Percentiles rank a stretch among this genome's conserved stretches.
Evolutionary conservation across 177 flowering plant genomes (phyloP).

Genomic region (Vitis hybrid): DNA sequence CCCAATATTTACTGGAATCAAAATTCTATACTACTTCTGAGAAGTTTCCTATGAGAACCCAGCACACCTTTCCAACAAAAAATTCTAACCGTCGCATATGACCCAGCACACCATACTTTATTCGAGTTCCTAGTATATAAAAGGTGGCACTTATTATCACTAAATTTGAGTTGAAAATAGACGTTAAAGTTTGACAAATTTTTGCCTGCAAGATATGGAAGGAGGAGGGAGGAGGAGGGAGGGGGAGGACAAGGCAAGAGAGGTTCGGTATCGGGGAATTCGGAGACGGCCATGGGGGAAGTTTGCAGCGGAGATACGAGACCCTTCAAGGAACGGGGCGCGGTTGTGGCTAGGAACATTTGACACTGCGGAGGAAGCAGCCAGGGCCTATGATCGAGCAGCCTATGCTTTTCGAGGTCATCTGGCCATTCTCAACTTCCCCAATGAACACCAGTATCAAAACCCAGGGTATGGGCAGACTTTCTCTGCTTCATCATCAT

Average conservation of each 20-base stretch:
- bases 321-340: constrained; percentile 37
- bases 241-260: neutral
- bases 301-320: constrained; percentile 51
- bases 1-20: no score
- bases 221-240: constrained; percentile 1
- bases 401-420: constrained; percentile 39
- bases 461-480: neutral
- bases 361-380: constrained; percentile 43
- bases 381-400: constrained; percentile 45
- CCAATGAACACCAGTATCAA: constrained; percentile 27
- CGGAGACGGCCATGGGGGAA: constrained; percentile 46
- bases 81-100: no score
- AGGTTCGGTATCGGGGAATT: constrained; percentile 36
- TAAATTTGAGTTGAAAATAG: constrained; percentile 1
- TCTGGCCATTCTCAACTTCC: constrained; percentile 41
- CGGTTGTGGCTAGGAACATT: constrained; percentile 47
- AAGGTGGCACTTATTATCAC: neutral
- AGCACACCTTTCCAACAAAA: no score
- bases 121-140: neutral
- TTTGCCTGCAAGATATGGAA: neutral
- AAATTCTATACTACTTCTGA: no score
- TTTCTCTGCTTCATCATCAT: neutral
- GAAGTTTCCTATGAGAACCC: no score
- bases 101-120: no score
- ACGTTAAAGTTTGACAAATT: neutral